Conservation (phyloP, 805 yeast genomes). For the Wickerhamiella domercqiae region DNA sequence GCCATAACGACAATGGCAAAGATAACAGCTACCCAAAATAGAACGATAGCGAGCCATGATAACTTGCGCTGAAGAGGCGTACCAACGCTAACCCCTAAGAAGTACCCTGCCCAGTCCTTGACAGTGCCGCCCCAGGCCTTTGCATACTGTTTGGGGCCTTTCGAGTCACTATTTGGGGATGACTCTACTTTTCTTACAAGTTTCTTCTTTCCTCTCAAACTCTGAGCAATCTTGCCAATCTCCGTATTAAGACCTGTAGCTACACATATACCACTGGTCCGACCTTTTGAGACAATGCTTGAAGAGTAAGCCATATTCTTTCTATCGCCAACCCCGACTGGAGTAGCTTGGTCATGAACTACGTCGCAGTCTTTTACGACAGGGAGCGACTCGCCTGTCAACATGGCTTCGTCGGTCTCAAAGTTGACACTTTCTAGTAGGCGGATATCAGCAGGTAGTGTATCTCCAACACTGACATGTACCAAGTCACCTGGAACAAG, state of each 20-base stretch:
- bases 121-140: conserved; percentile 34
- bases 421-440: conserved; percentile 43
- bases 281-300: conserved; percentile 55
- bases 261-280: conserved; percentile 54
- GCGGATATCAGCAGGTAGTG: conserved; percentile 61
- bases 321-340: conserved; percentile 49
- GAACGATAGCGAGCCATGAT: conserved; percentile 57
- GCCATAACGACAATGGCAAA: conserved; percentile 82
- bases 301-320: conserved; percentile 58
- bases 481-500: conserved; percentile 66
- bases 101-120: conserved; percentile 44
- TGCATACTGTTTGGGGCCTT: conserved; percentile 26
- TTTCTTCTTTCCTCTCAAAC: conserved; percentile 31
- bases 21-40: conserved; percentile 65
- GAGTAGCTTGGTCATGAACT: conserved; percentile 29
- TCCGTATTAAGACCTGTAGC: conserved; percentile 59
- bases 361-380: conserved; percentile 37
- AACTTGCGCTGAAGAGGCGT: conserved; percentile 69
- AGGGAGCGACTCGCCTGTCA: conserved; percentile 54
- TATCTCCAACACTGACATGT: conserved; percentile 51
- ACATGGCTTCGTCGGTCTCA: conserved; percentile 54
- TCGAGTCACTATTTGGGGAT: conserved; percentile 29
- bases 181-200: conserved; percentile 30
- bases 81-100: conserved; percentile 62
- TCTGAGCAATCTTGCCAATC: conserved; percentile 57